Evolutionary conservation across 2,329 filamentous ascomycete genomes (phyloP).

Genomic region (Domatiomyces globalis): DNA sequence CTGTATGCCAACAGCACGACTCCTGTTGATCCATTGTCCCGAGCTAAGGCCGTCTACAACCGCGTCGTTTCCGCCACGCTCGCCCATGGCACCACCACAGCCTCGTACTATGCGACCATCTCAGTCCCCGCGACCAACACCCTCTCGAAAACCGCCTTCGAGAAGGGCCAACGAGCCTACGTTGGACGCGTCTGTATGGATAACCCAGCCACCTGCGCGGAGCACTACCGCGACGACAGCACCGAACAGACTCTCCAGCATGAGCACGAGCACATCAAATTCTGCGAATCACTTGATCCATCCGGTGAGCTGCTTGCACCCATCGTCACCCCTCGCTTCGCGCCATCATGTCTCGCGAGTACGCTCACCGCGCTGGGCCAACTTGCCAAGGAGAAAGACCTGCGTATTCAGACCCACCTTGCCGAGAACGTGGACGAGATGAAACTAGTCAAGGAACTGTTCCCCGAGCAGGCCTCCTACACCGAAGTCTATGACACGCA

Average conservation of each 20-base stretch:
- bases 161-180: conserved; percentile 71
- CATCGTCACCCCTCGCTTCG: conserved; percentile 60
- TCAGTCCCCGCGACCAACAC: conserved; percentile 82
- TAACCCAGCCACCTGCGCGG: conserved; percentile 47
- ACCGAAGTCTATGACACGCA: conserved; percentile 63
- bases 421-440: conserved; percentile 69
- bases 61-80: conserved; percentile 68
- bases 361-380: conserved; percentile 50
- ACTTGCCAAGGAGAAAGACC: conserved; percentile 47
- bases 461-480: conserved; percentile 52
- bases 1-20: conserved; percentile 13
- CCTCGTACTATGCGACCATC: conserved; percentile 86
- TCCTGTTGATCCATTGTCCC: conserved; percentile 32
- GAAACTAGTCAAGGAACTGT: conserved; percentile 53
- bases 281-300: conserved; percentile 56
- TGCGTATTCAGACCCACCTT: conserved; percentile 68
- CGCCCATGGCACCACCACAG: conserved; percentile 80
- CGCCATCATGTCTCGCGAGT: conserved; percentile 38
- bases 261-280: conserved; percentile 46
- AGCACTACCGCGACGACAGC: conserved; percentile 64
- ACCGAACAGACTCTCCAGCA: conserved; percentile 42
- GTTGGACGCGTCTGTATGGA: conserved; percentile 97
- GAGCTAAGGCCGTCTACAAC: conserved; percentile 59
- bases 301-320: conserved; percentile 50
- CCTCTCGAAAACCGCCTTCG: conserved; percentile 69